These are phyloP conservation scores for Nitzschia sp. DNA, from an alignment of 108 stramenopile genomes.

Conservation along the genomic window DNA sequence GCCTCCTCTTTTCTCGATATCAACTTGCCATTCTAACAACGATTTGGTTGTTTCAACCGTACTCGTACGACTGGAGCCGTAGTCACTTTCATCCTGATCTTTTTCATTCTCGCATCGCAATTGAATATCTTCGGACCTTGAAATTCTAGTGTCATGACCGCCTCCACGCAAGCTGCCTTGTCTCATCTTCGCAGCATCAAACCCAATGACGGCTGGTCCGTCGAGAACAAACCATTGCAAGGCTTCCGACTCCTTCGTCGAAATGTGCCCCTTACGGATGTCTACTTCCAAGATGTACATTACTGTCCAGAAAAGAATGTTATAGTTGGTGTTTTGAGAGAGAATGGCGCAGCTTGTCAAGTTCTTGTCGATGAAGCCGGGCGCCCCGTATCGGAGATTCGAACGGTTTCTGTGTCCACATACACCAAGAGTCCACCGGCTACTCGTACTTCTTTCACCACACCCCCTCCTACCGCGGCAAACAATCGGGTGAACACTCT, in stretches of 20 bases:
- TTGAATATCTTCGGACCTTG: too few relatives aligned
- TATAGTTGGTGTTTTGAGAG: constrained; percentile 32
- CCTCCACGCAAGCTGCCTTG: constrained; percentile 42
- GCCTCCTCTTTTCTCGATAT: too few relatives aligned
- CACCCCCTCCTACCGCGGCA: background rate
- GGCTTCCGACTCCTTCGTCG: constrained; percentile 47
- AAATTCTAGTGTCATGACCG: constrained; percentile 1
- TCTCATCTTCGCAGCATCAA: constrained; percentile 44
- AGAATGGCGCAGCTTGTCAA: constrained; percentile 23
- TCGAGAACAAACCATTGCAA: constrained; percentile 18
- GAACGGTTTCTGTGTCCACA: constrained; percentile 7
- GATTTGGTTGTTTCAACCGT: too few relatives aligned
- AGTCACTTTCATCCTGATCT: too few relatives aligned
- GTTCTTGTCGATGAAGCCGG: constrained; percentile 24
- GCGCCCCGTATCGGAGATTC: constrained; percentile 10
- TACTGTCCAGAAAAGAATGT: constrained; percentile 16
- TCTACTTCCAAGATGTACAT: constrained; percentile 32
- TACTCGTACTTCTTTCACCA: background rate
- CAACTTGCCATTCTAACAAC: too few relatives aligned
- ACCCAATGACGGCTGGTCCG: constrained; percentile 62
- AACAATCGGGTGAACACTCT: background rate
- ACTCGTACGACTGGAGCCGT: too few relatives aligned
- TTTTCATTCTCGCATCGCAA: too few relatives aligned
- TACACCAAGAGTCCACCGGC: background rate
- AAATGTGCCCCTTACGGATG: constrained; percentile 37